phyloP scores from a whole-genome alignment of 164 flowering plant species.

The Nymphaea thermarum region DNA sequence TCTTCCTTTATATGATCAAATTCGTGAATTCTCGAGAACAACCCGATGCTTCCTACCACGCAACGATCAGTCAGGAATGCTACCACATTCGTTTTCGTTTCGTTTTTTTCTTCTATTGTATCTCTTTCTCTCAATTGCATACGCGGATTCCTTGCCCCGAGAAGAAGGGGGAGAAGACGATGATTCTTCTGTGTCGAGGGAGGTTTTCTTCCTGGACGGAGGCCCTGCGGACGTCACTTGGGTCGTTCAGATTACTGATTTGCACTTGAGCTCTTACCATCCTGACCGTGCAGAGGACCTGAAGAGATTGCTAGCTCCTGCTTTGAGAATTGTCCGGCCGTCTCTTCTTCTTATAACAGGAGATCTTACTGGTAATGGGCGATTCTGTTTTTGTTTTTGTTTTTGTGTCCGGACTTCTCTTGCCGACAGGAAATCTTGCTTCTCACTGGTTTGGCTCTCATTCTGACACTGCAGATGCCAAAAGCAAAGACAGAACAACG shows the following conservation, averaged over 20 bases:
- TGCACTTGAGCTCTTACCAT: constrained; percentile 12
- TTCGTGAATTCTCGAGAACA: neutral
- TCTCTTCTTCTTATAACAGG: constrained; percentile 12
- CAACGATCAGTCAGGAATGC: neutral
- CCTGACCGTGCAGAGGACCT: constrained; percentile 8
- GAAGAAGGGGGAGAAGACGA: neutral
- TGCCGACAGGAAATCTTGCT: neutral
- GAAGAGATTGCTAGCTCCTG: constrained; percentile 12
- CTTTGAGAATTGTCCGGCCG: constrained; percentile 7
- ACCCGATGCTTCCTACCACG: neutral
- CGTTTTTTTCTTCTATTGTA: neutral
- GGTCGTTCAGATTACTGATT: constrained; percentile 13
- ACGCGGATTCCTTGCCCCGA: neutral
- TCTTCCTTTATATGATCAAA: no score
- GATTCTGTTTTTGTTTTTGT: neutral
- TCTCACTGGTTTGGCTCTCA: neutral
- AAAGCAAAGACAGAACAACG: constrained; percentile 11
- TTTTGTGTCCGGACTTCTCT: neutral
- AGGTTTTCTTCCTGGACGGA: constrained; percentile 6
- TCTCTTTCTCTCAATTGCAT: neutral
- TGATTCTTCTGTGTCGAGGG: constrained; percentile 3
- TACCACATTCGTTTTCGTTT: neutral
- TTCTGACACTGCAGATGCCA: constrained; percentile 7
- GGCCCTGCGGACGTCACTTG: constrained; percentile 8
- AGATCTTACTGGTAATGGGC: constrained; percentile 9